phyloP scores from a whole-genome alignment of 495 filamentous ascomycete genomes.

The Penicillium cataractarum region DNA sequence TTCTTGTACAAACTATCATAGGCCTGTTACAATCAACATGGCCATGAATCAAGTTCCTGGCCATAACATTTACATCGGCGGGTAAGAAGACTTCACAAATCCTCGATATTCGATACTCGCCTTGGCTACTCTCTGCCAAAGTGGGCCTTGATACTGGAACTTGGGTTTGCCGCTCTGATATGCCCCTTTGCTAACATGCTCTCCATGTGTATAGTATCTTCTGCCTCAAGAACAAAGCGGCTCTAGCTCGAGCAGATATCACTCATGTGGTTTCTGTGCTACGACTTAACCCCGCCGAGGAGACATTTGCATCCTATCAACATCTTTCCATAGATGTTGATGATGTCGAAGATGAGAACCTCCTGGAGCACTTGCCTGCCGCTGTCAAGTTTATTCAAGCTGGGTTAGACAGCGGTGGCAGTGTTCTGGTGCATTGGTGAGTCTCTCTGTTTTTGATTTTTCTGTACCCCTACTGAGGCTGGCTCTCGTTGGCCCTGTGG shows the following conservation, averaged over 20 bases:
- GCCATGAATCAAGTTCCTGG: slow-evolving; percentile 63
- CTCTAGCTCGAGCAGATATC: slow-evolving; percentile 71
- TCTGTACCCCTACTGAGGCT: not conserved
- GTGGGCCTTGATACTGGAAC: slow-evolving; percentile 12
- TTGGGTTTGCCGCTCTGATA: not conserved
- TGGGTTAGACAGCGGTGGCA: slow-evolving; percentile 67
- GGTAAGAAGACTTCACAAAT: slow-evolving; percentile 57
- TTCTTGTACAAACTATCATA: not conserved
- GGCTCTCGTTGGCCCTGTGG: not conserved
- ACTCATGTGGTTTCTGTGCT: slow-evolving; percentile 91
- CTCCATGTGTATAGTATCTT: slow-evolving; percentile 61
- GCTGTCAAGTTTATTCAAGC: slow-evolving; percentile 81
- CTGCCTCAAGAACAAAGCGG: slow-evolving; percentile 66
- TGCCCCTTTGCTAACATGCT: slow-evolving; percentile 11
- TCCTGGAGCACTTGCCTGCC: slow-evolving; percentile 76
- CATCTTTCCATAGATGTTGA: slow-evolving; percentile 83
- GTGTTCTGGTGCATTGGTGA: slow-evolving; percentile 77
- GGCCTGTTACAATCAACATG: slow-evolving; percentile 27
- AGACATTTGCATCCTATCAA: slow-evolving; percentile 50
- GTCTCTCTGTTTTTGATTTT: slow-evolving; percentile 23
- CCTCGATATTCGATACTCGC: not conserved
- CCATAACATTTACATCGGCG: slow-evolving; percentile 80
- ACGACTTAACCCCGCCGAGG: slow-evolving; percentile 55
- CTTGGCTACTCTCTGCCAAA: slow-evolving; percentile 11
- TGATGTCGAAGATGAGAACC: slow-evolving; percentile 84